Conservation (phyloP, 2,329 filamentous ascomycete genomes). For the Tothia fuscella region DNA sequence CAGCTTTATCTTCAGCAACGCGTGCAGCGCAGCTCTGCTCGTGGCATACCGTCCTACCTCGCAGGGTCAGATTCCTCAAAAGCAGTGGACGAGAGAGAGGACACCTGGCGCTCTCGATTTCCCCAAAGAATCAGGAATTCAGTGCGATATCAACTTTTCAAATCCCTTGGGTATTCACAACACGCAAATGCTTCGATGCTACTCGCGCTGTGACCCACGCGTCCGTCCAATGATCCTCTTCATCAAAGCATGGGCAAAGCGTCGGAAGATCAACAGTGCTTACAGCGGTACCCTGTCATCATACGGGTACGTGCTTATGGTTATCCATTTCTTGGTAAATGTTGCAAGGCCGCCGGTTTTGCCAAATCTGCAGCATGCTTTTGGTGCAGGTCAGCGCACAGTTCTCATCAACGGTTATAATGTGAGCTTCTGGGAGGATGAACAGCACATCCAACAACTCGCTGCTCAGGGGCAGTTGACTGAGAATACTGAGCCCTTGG, state of each 20-base stretch:
- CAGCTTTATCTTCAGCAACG: no score
- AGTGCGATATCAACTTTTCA: constrained; percentile 87
- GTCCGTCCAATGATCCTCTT: constrained; percentile 72
- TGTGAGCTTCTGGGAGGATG: constrained; percentile 68
- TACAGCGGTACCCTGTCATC: constrained; percentile 79
- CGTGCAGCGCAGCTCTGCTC: constrained; percentile 2
- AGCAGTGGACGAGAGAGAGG: constrained; percentile 33
- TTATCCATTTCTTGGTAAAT: constrained; percentile 81
- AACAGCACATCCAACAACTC: constrained; percentile 53
- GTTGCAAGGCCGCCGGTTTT: constrained; percentile 68
- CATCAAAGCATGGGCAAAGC: constrained; percentile 83
- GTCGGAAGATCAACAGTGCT: constrained; percentile 71
- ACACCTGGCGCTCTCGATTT: constrained; percentile 53
- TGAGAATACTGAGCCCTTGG: constrained; percentile 57
- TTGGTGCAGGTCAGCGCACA: constrained; percentile 19
- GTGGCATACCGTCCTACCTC: not conserved
- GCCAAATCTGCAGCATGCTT: constrained; percentile 60
- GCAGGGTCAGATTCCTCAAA: not conserved
- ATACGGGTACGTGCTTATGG: constrained; percentile 88
- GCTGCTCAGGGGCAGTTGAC: constrained; percentile 49
- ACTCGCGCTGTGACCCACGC: constrained; percentile 65
- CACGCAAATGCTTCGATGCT: constrained; percentile 70
- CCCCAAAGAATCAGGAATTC: constrained; percentile 66
- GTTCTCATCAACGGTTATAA: constrained; percentile 46
- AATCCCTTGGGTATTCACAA: constrained; percentile 76